These are phyloP conservation scores for Herpotrichia juniperi DNA, from an alignment of 2,329 filamentous ascomycete species.

Conservation along the genomic window DNA sequence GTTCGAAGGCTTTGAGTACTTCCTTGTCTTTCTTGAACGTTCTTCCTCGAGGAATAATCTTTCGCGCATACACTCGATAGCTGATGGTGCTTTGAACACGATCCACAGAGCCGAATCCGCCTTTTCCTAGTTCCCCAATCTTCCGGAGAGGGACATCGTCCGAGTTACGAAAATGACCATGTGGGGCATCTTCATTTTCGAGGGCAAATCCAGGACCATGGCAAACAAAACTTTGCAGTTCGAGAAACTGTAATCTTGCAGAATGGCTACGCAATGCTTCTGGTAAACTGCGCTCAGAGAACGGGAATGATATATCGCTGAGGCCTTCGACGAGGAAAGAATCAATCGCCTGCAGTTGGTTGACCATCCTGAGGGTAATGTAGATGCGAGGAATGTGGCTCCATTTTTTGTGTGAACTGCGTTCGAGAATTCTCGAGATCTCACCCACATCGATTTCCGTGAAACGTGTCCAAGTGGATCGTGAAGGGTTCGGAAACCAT, in stretches of 20 bases:
- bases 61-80: conserved; percentile 32
- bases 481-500: no score
- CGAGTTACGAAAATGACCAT: not conserved
- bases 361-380: conserved; percentile 10
- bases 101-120: conserved; percentile 31
- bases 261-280: not conserved
- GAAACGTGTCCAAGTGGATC: no score
- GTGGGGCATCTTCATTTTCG: not conserved
- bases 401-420: conserved; percentile 1
- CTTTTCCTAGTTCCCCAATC: conserved; percentile 19
- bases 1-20: conserved; percentile 25
- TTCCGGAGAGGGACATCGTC: not conserved
- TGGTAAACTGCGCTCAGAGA: conserved; percentile 6
- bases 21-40: conserved; percentile 15
- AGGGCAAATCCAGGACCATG: not conserved
- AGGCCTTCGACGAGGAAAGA: conserved; percentile 3
- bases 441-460: conserved; percentile 13
- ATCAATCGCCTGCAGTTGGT: conserved; percentile 5
- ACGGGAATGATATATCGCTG: conserved; percentile 14
- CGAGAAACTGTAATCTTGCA: conserved; percentile 13
- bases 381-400: conserved; percentile 8
- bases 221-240: conserved; percentile 16
- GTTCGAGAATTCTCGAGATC: conserved; percentile 12
- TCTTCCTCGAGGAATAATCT: conserved; percentile 25
- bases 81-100: conserved; percentile 27